Conservation (phyloP, 140 eudicot species). For the Oenanthe javanica region DNA sequence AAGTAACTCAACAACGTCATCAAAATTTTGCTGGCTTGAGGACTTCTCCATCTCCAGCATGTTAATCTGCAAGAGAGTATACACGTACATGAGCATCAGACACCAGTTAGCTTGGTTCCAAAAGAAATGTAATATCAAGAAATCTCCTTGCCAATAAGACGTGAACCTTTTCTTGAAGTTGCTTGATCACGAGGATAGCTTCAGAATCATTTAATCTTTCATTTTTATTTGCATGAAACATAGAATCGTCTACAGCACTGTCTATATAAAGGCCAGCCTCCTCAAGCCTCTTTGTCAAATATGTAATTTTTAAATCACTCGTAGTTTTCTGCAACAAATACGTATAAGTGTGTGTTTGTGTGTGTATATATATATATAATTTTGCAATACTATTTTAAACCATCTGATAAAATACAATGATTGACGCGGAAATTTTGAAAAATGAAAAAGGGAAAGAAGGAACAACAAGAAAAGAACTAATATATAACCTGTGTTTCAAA, state of each 20-base stretch:
- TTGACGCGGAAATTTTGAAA: neutral
- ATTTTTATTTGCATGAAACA: neutral
- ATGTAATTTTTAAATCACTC: constrained; percentile 54
- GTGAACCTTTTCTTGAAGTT: constrained; percentile 77
- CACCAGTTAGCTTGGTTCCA: neutral
- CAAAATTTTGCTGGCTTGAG: constrained; percentile 52
- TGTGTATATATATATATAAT: neutral
- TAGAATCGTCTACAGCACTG: constrained; percentile 13
- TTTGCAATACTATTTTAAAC: neutral
- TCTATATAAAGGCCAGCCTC: constrained; percentile 28
- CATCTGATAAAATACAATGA: neutral
- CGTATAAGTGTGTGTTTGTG: neutral
- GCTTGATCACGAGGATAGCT: constrained; percentile 48
- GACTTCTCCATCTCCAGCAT: constrained; percentile 72
- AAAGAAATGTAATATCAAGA: neutral
- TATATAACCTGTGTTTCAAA: constrained; percentile 63
- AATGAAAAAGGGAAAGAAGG: neutral
- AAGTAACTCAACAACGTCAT: constrained; percentile 44
- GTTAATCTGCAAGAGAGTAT: constrained; percentile 39
- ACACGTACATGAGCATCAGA: neutral
- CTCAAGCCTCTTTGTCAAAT: constrained; percentile 48
- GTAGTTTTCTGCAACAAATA: constrained; percentile 44
- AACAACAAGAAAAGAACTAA: constrained; percentile 11
- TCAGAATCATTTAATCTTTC: constrained; percentile 33
- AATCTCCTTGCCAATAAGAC: neutral